A percentile compares a stretch with the other conserved stretches of the same genome.
These are phyloP conservation scores for Lumnitzera littorea DNA, from an alignment of 345 rosid genomes.

Conservation along the genomic window DNA sequence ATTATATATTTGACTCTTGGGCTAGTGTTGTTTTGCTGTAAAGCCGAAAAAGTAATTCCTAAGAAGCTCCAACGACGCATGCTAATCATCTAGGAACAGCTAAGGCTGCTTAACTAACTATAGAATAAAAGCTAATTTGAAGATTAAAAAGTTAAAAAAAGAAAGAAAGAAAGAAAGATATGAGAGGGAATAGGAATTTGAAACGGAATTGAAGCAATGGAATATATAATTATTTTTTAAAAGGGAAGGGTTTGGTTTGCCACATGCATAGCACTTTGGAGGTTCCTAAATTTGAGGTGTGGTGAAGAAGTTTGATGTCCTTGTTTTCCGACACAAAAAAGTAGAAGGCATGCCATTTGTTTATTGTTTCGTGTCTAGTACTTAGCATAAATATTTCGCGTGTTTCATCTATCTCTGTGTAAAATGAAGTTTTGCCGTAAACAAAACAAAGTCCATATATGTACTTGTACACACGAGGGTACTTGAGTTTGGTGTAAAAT, in stretches of 20 bases:
- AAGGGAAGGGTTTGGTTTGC: constrained; percentile 18
- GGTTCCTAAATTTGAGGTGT: constrained; percentile 35
- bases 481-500: too few relatives aligned
- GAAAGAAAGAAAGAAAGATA: background rate
- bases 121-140: background rate
- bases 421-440: too few relatives aligned
- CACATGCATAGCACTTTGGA: constrained; percentile 30
- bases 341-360: background rate
- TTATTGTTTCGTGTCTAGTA: too few relatives aligned
- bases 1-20: too few relatives aligned
- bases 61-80: background rate
- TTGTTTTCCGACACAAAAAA: background rate
- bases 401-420: too few relatives aligned
- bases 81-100: constrained; percentile 10
- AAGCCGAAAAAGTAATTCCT: background rate
- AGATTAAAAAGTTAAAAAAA: background rate
- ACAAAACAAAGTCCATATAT: too few relatives aligned
- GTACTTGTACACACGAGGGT: too few relatives aligned
- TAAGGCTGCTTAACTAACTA: constrained; percentile 10
- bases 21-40: background rate
- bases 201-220: background rate
- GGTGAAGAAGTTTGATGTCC: constrained; percentile 14
- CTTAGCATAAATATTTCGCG: too few relatives aligned
- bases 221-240: background rate
- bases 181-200: background rate